A percentile compares a stretch with the other conserved stretches of the same genome.
Evolutionary conservation across 345 rosid genomes (phyloP).

Genomic region (Hypericum androsaemum): DNA sequence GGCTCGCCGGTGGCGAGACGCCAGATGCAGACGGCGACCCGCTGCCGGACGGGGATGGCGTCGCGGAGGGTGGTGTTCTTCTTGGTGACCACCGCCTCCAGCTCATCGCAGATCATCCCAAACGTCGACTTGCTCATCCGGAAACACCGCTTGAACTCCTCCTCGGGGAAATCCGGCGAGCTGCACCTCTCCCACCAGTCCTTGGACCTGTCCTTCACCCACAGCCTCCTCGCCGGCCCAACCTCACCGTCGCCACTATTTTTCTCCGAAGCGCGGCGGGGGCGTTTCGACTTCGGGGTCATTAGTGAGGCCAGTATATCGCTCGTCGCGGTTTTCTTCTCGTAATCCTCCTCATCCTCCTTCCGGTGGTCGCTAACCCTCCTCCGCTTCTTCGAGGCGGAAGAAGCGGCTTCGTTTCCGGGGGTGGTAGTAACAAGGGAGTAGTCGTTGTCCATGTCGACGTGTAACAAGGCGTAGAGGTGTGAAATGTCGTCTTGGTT

Average conservation of each 20-base stretch:
- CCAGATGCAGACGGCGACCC: constrained; percentile 87
- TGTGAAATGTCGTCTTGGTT: constrained; percentile 28
- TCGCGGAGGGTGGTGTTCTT: constrained; percentile 83
- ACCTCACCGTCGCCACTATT: constrained; percentile 2
- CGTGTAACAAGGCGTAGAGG: constrained; percentile 15
- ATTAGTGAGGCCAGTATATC: constrained; percentile 43
- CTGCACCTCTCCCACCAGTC: constrained; percentile 80
- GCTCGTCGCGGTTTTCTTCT: constrained; percentile 10
- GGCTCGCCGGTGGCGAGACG: constrained; percentile 81
- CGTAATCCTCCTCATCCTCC: not conserved
- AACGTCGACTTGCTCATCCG: constrained; percentile 80
- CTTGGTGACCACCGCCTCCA: constrained; percentile 61
- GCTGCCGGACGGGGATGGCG: constrained; percentile 82
- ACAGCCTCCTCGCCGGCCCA: constrained; percentile 44
- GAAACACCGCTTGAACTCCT: constrained; percentile 60
- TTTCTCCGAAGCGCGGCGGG: not conserved
- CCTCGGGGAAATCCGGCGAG: constrained; percentile 55
- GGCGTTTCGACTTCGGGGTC: constrained; percentile 5
- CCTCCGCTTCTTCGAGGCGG: constrained; percentile 15
- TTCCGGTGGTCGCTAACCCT: constrained; percentile 4
- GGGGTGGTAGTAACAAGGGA: not conserved
- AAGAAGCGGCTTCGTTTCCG: not conserved
- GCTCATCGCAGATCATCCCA: constrained; percentile 55
- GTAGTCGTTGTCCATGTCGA: constrained; percentile 17
- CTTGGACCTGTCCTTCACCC: constrained; percentile 81